Base-by-base conservation (phyloP, 2,329 filamentous ascomycete genomes). In the Colletotrichum sp. region DNA sequence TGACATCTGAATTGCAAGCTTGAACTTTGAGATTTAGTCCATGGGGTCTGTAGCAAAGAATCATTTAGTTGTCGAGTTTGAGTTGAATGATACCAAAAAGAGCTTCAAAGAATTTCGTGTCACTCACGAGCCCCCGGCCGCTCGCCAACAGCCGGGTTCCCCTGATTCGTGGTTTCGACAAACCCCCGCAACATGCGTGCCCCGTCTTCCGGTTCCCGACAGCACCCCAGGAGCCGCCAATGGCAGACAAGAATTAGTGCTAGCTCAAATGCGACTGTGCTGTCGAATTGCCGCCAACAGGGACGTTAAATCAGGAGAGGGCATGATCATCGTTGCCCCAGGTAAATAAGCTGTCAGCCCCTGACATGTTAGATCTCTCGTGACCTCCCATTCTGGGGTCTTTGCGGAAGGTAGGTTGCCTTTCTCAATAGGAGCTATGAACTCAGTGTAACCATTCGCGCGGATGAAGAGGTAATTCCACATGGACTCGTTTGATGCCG, bases 151-250 rank as follows among this genome's bases (percentile, higher is more conserved):
- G 28, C 69, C 69, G 69, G 69, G 55, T 63, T 24, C n/a, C 32
- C 69, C 69, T 75, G 73, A 76, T 76, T 76, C 73, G 73, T 76
- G 73, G 73, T 76, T 69, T 76, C 69, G 36, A 60, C 13, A 32
- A 68, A 28, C 24, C 44, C 68, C 68, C 55, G 65, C 9, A 6
- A 57, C 18, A n/a, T 64, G 10, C 3, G 12, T 32, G 18, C n/a
- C 62, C 62, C 39, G 44, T 21, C 28, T 34, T 67, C 63, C 63
- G 30, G n/a, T 18, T 39, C 10, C 34, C 63, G 64, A n/a, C 34
- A 15, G 21, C 34, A 8, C 26, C 30, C 16, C n/a, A 5, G 13
- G 44, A 36, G 62, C 68, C 72, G 72, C 72, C 72, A 75, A 75
- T 72, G 13, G 39, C 63, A 59, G 10, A n/a, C 21, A 8, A 34